Conservation (phyloP, 768 basidiomycete genomes). For the Tulasnella sp. region DNA sequence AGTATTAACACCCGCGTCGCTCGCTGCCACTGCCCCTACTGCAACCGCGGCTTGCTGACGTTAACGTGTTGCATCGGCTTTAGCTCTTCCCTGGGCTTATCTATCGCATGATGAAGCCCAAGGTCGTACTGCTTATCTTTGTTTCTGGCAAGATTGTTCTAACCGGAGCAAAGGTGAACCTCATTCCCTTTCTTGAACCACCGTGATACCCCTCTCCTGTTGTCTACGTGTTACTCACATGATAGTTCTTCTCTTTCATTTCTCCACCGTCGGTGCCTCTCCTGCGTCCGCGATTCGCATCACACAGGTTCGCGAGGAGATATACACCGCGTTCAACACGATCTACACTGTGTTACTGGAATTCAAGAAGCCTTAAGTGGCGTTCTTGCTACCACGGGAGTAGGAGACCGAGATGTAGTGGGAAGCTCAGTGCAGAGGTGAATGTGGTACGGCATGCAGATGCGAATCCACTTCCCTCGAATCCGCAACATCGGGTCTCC, state of each 20-base stretch:
- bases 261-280: slow-evolving; percentile 35
- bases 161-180: slow-evolving; percentile 91
- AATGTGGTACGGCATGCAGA: too few relatives aligned
- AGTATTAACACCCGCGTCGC: slow-evolving; percentile 3
- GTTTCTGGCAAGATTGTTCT: slow-evolving; percentile 98
- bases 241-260: slow-evolving; percentile 1
- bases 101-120: slow-evolving; percentile 99
- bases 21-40: too few relatives aligned
- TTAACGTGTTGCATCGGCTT: neutral
- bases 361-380: slow-evolving; percentile 60
- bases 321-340: slow-evolving; percentile 98
- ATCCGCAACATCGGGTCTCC: too few relatives aligned
- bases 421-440: too few relatives aligned
- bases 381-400: neutral
- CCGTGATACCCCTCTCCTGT: neutral
- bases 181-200: slow-evolving; percentile 12
- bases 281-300: slow-evolving; percentile 20
- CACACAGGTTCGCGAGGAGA: slow-evolving; percentile 88
- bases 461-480: too few relatives aligned
- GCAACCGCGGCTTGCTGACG: too few relatives aligned
- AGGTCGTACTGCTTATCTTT: slow-evolving; percentile 96
- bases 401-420: neutral
- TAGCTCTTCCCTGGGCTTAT: slow-evolving; percentile 98
- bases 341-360: slow-evolving; percentile 97
- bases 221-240: neutral